Conservation (phyloP, 2,329 filamentous ascomycete species). For the Epichloe aotearoae region DNA sequence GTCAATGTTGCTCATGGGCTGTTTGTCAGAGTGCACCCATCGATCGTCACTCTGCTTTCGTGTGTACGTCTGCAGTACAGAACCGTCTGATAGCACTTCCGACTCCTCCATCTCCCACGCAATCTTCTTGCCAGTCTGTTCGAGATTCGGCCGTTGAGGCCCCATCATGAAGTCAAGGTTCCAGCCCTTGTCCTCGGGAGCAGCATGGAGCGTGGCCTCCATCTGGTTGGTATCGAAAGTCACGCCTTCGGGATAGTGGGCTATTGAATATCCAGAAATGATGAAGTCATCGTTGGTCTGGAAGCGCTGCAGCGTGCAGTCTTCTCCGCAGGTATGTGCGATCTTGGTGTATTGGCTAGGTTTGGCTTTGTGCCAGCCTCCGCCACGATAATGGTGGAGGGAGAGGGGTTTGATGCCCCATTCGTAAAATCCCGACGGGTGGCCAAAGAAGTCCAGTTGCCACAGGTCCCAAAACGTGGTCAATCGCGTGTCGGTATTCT, state of each 20-base stretch:
- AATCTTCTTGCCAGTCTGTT: constrained; percentile 36
- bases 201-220: constrained; percentile 39
- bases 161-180: constrained; percentile 39
- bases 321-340: constrained; percentile 45
- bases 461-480: constrained; percentile 44
- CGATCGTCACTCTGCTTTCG: constrained; percentile 38
- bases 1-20: constrained; percentile 38
- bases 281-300: constrained; percentile 39
- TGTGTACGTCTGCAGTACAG: constrained; percentile 39
- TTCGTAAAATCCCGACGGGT: constrained; percentile 52
- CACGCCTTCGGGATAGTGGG: constrained; percentile 39
- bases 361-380: constrained; percentile 40
- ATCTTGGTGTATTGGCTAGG: constrained; percentile 45
- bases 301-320: constrained; percentile 47
- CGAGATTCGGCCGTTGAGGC: constrained; percentile 32
- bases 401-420: constrained; percentile 45
- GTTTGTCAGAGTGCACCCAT: constrained; percentile 34
- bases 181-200: constrained; percentile 34
- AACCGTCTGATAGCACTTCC: constrained; percentile 31
- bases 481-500: constrained; percentile 45
- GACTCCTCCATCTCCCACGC: constrained; percentile 42
- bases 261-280: constrained; percentile 46
- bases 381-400: constrained; percentile 51
- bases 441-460: constrained; percentile 47
- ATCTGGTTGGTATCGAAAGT: constrained; percentile 35